These are phyloP conservation scores for Podaxis sp. DNA, from an alignment of 768 basidiomycete species.

Conservation along the genomic window DNA sequence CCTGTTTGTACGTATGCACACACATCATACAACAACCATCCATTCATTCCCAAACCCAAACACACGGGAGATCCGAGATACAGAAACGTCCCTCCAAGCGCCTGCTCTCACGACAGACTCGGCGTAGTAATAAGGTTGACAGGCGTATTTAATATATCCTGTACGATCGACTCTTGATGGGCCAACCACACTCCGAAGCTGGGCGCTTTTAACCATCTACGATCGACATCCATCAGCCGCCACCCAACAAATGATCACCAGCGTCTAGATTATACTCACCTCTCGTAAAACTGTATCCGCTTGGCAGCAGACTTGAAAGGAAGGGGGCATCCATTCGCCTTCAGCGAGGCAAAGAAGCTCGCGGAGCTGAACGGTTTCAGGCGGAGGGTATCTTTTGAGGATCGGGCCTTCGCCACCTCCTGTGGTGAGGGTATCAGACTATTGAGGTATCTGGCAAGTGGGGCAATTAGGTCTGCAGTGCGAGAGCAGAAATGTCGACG, in stretches of 20 bases:
- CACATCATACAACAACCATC: neutral
- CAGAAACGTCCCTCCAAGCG: neutral
- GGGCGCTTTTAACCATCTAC: conserved; percentile 67
- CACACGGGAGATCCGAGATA: neutral
- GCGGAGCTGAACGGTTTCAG: conserved; percentile 70
- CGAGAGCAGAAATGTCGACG: conserved; percentile 83
- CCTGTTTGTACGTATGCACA: conserved; percentile 11
- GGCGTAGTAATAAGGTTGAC: conserved; percentile 11
- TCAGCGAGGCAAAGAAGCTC: conserved; percentile 73
- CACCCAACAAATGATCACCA: neutral
- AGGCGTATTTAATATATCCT: conserved; percentile 44
- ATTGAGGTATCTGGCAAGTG: conserved; percentile 89
- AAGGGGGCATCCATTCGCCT: conserved; percentile 64
- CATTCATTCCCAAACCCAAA: neutral
- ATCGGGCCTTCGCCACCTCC: conserved; percentile 41
- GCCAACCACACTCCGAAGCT: conserved; percentile 82
- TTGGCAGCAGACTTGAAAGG: conserved; percentile 72
- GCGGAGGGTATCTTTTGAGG: conserved; percentile 33
- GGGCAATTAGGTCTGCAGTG: conserved; percentile 84
- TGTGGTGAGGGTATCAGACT: conserved; percentile 76
- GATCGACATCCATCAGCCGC: neutral
- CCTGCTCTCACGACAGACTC: conserved; percentile 9
- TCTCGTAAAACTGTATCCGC: conserved; percentile 73
- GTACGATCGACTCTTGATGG: conserved; percentile 71
- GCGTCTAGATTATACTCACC: conserved; percentile 19